Conservation (phyloP, 441 rosid genomes). For the Bruguiera hainesii region DNA sequence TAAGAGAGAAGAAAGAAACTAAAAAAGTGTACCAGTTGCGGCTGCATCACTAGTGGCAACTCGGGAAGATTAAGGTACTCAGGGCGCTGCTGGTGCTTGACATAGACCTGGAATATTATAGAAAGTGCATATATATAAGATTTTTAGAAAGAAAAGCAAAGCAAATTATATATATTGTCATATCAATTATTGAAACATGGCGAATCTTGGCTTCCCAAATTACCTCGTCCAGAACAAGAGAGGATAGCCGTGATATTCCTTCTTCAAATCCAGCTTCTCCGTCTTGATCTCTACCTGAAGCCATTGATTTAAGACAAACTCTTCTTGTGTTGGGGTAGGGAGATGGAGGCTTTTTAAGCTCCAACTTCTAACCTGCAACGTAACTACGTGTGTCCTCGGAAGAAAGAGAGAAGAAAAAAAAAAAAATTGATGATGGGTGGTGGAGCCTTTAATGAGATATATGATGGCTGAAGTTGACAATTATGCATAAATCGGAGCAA, state of each 20-base stretch:
- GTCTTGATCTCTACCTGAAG: constrained; percentile 16
- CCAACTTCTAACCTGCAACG: constrained; percentile 82
- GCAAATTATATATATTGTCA: background rate
- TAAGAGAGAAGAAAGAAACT: background rate
- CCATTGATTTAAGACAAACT: constrained; percentile 19
- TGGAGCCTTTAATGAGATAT: background rate
- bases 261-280: constrained; percentile 47
- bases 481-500: constrained; percentile 9
- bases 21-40: constrained; percentile 18
- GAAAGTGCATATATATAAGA: too few relatives aligned
- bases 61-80: constrained; percentile 16
- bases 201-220: constrained; percentile 39
- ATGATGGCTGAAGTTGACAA: constrained; percentile 9
- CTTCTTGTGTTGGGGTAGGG: constrained; percentile 11
- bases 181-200: background rate
- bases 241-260: constrained; percentile 48
- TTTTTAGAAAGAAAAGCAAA: constrained; percentile 1
- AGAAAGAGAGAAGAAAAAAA: background rate
- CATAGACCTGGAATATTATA: constrained; percentile 19
- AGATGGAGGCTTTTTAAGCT: constrained; percentile 32
- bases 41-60: constrained; percentile 21
- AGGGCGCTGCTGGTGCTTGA: constrained; percentile 13
- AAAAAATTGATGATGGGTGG: background rate
- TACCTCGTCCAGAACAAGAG: constrained; percentile 46
- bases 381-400: constrained; percentile 33